Conservation (phyloP, 2,329 filamentous ascomycete species). For the Eutypella sp. region DNA sequence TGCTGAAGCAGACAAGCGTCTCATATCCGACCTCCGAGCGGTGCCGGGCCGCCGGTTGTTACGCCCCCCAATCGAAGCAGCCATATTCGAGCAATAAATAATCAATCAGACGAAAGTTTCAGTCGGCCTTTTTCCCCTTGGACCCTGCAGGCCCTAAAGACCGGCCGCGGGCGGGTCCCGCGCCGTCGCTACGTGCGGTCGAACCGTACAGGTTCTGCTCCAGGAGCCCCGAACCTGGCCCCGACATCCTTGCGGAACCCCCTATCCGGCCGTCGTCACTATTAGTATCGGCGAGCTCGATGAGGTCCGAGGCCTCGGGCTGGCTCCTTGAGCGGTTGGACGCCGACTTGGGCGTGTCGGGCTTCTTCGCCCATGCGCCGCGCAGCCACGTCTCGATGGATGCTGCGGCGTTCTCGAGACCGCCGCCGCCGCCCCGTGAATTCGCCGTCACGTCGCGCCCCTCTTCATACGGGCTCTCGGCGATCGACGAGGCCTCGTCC, state of each 20-base stretch:
- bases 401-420: conserved; percentile 78
- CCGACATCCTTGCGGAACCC: conserved; percentile 9
- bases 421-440: conserved; percentile 45
- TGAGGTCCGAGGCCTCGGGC: conserved; percentile 56
- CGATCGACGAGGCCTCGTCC: conserved; percentile 36
- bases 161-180: conserved; percentile 34
- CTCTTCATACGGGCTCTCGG: conserved; percentile 47
- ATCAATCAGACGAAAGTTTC: neutral
- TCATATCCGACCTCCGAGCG: too few species aligned
- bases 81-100: neutral
- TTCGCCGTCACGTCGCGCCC: conserved; percentile 36
- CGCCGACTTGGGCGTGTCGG: conserved; percentile 45
- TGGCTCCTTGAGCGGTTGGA: conserved; percentile 28
- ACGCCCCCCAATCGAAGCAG: neutral
- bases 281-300: conserved; percentile 63
- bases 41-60: too few species aligned
- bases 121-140: conserved; percentile 46
- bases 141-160: conserved; percentile 19
- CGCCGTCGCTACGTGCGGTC: conserved; percentile 34
- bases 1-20: too few species aligned
- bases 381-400: conserved; percentile 88
- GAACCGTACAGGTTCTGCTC: conserved; percentile 29
- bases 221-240: conserved; percentile 23
- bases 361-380: conserved; percentile 66
- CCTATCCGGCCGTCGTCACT: conserved; percentile 46